These are phyloP conservation scores for Aspergillus piperis DNA, from an alignment of 2,329 filamentous ascomycete species.

Conservation along the genomic window DNA sequence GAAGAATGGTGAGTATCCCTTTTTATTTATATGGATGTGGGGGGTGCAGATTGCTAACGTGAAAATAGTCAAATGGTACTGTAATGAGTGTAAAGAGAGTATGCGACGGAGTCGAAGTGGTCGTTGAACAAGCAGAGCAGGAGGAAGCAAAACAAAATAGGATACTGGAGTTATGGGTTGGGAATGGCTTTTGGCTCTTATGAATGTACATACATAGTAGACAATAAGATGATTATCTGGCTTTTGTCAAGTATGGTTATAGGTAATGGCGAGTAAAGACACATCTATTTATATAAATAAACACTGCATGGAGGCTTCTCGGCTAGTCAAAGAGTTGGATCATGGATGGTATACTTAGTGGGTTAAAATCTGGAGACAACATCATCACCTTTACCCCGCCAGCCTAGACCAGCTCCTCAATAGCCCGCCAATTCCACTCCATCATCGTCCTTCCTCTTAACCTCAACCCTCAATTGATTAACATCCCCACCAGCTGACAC, in stretches of 20 bases:
- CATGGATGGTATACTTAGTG: too few species aligned
- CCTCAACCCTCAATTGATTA: background rate
- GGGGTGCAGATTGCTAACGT: conserved; percentile 21
- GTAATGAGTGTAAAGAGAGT: conserved; percentile 73
- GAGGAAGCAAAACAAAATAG: background rate
- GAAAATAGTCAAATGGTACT: conserved; percentile 75
- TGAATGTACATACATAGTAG: background rate
- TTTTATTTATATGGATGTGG: background rate
- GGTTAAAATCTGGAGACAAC: too few species aligned
- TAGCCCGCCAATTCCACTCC: too few species aligned
- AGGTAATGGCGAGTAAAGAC: too few species aligned
- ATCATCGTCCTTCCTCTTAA: background rate
- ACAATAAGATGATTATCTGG: background rate
- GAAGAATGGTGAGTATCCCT: conserved; percentile 64
- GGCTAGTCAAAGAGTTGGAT: too few species aligned
- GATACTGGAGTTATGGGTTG: background rate
- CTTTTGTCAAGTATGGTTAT: too few species aligned
- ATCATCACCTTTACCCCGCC: too few species aligned
- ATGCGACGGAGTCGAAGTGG: conserved; percentile 57
- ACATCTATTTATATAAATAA: too few species aligned
- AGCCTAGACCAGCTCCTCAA: too few species aligned
- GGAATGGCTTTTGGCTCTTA: background rate
- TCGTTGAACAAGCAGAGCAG: conserved; percentile 19
- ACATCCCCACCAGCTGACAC: background rate
- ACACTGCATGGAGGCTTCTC: too few species aligned